Evolutionary conservation across 2,329 filamentous ascomycete species (phyloP), one percentile per base, ranked within the genome.

Genomic region (Aspergillus brunneoviolaceus): DNA sequence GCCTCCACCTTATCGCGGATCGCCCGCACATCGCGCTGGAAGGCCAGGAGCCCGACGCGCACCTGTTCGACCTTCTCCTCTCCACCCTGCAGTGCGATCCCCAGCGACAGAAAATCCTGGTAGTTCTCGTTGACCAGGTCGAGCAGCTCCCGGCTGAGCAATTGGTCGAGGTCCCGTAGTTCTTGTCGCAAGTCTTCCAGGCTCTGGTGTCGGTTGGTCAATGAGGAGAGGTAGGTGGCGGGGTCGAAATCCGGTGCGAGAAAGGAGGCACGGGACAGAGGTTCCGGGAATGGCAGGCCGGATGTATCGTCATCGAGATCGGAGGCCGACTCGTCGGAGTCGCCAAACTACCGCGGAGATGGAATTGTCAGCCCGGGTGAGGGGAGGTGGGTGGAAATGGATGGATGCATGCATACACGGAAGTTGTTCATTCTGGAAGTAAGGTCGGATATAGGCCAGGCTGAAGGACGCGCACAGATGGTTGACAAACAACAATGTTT

Each of bases 81-180:
- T 7, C 96, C 96, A 2, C 93, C 93, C 57, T 87, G 86, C 49
- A 99, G 79, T 68, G 92, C 90, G 51, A 85, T 87, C 0, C 95
- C 96, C 0, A 99, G 79, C 0, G 88, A 88, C 4, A 99, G 77
- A 69, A 99, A 99, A 59, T 94, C 90, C 51, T 92, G 89, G 74
- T 99, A 98, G 76, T 99, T 96, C 55, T 89, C 85, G 72, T 99
- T 99, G 66, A 99, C 95, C 7, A 99, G 85, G 77, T 97, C 94
- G 19, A 99, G 83, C 2, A 99, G 83, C 78, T 99, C 95, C 63
- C 89, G 86, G 70, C 88, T 90, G 62, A 99, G 88, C 21, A 89
- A 84, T 67, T 90, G 86, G 67, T 88, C 91, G 55, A 96, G 85
- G 60, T 92, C 86, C 49, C 93, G 88, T 16, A 99, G 82, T 71